phyloP scores from a whole-genome alignment of 352 stramenopile genomes.

The Globisporangium okanoganense region DNA sequence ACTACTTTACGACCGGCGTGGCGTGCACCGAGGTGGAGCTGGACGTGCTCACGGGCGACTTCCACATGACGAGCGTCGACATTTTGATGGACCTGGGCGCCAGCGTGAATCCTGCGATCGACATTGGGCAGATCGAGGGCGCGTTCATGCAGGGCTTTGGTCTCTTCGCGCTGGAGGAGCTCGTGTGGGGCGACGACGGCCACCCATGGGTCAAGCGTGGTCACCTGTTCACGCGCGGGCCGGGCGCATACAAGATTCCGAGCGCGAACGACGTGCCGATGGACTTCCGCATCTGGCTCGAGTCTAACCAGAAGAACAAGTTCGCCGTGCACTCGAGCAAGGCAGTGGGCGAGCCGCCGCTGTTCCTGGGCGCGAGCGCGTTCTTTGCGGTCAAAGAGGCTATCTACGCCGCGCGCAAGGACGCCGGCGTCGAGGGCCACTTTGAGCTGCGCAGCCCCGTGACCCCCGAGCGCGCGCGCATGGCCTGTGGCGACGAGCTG shows the following conservation, averaged over 20 bases:
- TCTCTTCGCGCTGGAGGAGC: slow-evolving; percentile 92
- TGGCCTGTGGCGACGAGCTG: slow-evolving; percentile 72
- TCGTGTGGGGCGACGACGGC: slow-evolving; percentile 92
- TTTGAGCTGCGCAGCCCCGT: slow-evolving; percentile 78
- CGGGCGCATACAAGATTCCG: slow-evolving; percentile 97
- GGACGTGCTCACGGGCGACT: slow-evolving; percentile 94
- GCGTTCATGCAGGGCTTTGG: slow-evolving; percentile 97
- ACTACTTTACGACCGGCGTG: slow-evolving; percentile 96
- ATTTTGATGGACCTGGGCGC: slow-evolving; percentile 92
- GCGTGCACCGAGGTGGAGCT: slow-evolving; percentile 93
- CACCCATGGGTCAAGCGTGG: slow-evolving; percentile 93
- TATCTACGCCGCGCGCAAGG: slow-evolving; percentile 77
- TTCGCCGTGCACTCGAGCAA: slow-evolving; percentile 96
- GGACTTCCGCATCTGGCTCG: slow-evolving; percentile 93
- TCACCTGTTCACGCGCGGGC: slow-evolving; percentile 92
- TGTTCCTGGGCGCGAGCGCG: slow-evolving; percentile 92
- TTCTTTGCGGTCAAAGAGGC: slow-evolving; percentile 97
- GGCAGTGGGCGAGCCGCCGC: slow-evolving; percentile 94
- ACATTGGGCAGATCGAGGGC: slow-evolving; percentile 98
- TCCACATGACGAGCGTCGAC: slow-evolving; percentile 77
- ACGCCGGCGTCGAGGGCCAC: slow-evolving; percentile 54
- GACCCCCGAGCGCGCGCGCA: slow-evolving; percentile 78
- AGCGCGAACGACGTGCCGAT: slow-evolving; percentile 95
- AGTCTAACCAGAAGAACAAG: slow-evolving; percentile 92
- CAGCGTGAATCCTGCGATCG: slow-evolving; percentile 96